Conservation (phyloP, 2,329 filamentous ascomycete species). For the Didymella exigua region DNA sequence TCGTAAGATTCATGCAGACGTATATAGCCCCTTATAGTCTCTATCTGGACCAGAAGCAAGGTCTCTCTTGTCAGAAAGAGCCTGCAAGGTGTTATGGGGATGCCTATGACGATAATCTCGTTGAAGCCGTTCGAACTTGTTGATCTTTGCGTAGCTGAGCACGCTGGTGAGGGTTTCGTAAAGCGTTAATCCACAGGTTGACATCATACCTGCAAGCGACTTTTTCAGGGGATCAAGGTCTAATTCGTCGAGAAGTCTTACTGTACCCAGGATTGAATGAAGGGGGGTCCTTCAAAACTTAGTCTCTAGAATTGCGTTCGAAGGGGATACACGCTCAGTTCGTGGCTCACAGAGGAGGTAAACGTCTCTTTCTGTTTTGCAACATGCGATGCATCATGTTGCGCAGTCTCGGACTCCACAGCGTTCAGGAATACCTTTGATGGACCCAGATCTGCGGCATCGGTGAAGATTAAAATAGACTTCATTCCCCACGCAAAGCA, state of each 20-base stretch:
- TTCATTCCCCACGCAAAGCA: constrained; percentile 23
- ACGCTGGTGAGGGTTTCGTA: constrained; percentile 49
- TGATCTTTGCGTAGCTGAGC: constrained; percentile 26
- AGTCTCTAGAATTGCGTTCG: neutral
- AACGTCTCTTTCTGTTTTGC: constrained; percentile 23
- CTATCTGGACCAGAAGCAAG: constrained; percentile 13
- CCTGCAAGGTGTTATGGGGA: constrained; percentile 14
- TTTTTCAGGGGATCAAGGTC: constrained; percentile 45
- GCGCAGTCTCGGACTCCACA: constrained; percentile 20
- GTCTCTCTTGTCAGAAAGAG: constrained; percentile 10
- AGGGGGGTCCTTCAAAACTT: constrained; percentile 40
- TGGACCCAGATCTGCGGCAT: constrained; percentile 17
- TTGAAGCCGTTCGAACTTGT: constrained; percentile 48
- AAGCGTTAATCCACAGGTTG: constrained; percentile 55
- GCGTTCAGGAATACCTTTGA: constrained; percentile 22
- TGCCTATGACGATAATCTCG: constrained; percentile 15
- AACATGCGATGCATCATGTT: constrained; percentile 12
- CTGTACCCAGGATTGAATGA: constrained; percentile 45
- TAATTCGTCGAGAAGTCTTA: constrained; percentile 55
- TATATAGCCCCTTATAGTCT: constrained; percentile 22
- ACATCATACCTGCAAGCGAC: constrained; percentile 53
- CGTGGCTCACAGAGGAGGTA: constrained; percentile 24
- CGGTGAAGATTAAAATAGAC: constrained; percentile 18
- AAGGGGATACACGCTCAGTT: constrained; percentile 17
- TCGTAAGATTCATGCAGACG: constrained; percentile 13